Evolutionary conservation across 345 rosid genomes (phyloP).

Genomic region (Populus ilicifolia): DNA sequence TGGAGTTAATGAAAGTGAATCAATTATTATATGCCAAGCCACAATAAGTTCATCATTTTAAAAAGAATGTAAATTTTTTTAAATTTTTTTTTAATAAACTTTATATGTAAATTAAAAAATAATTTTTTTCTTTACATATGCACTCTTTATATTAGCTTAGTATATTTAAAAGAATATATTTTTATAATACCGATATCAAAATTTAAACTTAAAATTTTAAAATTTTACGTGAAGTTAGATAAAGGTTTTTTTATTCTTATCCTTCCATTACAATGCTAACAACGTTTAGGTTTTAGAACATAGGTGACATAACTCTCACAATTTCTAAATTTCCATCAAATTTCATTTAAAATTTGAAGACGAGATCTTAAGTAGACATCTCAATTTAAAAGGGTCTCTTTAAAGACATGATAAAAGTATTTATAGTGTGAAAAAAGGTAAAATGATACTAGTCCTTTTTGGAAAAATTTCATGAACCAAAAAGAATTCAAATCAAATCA

Average conservation of each 20-base stretch:
- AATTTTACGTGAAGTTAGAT: too few relatives aligned
- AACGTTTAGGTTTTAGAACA: not conserved
- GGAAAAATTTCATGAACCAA: not conserved
- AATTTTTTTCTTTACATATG: too few relatives aligned
- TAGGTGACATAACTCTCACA: not conserved
- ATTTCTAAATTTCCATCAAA: not conserved
- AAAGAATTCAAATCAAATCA: not conserved
- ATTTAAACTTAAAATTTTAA: not conserved
- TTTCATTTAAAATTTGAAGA: not conserved
- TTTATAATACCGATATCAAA: not conserved
- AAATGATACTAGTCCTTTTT: not conserved
- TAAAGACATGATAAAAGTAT: too few relatives aligned
- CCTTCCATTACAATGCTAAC: not conserved
- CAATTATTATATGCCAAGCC: not conserved
- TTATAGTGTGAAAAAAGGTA: not conserved
- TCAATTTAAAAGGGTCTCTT: too few relatives aligned
- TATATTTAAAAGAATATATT: too few relatives aligned
- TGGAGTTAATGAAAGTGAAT: not conserved
- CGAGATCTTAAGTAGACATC: not conserved
- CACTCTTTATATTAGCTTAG: too few relatives aligned
- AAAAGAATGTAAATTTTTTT: too few relatives aligned
- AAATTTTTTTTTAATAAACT: too few relatives aligned
- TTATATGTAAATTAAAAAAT: too few relatives aligned
- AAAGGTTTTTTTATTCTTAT: not conserved
- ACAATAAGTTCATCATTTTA: not conserved